phyloP scores from a whole-genome alignment of 225 moss, liverwort and hornwort genomes.

The Sphagnum contortum region DNA sequence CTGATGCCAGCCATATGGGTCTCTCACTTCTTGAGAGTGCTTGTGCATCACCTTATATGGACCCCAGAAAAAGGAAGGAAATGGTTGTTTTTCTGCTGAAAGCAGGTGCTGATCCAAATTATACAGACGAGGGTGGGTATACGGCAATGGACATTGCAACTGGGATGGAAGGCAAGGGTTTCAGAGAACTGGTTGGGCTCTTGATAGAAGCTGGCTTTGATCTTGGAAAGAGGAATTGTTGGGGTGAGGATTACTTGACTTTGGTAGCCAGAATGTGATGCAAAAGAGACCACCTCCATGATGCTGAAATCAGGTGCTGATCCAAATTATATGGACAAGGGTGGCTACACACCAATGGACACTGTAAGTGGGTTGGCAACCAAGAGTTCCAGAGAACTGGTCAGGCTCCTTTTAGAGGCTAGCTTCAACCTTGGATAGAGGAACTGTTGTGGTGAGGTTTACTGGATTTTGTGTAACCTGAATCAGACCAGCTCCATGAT shows the following conservation, averaged over 20 bases:
- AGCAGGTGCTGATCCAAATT: conserved; percentile 1
- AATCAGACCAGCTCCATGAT: too few relatives aligned
- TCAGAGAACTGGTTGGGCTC: not conserved
- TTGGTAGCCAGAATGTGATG: too few relatives aligned
- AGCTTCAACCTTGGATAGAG: too few relatives aligned
- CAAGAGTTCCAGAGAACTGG: too few relatives aligned
- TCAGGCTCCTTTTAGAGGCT: too few relatives aligned
- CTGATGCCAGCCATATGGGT: not conserved
- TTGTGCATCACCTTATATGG: not conserved
- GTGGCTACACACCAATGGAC: too few relatives aligned
- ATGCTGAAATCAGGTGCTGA: too few relatives aligned
- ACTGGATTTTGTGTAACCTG: too few relatives aligned
- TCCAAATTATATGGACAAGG: too few relatives aligned
- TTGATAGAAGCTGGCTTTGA: conserved; percentile 1
- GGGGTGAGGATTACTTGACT: not conserved
- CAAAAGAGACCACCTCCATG: too few relatives aligned
- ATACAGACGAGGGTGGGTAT: not conserved
- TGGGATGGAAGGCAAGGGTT: not conserved
- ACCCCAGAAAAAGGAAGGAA: not conserved
- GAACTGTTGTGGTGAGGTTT: too few relatives aligned
- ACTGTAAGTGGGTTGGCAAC: too few relatives aligned
- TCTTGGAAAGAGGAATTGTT: not conserved
- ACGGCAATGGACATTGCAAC: not conserved
- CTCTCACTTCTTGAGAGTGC: not conserved
- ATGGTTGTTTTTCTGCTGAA: not conserved